phyloP scores from a whole-genome alignment of 495 filamentous ascomycete species.

The Lophium mytilinum region DNA sequence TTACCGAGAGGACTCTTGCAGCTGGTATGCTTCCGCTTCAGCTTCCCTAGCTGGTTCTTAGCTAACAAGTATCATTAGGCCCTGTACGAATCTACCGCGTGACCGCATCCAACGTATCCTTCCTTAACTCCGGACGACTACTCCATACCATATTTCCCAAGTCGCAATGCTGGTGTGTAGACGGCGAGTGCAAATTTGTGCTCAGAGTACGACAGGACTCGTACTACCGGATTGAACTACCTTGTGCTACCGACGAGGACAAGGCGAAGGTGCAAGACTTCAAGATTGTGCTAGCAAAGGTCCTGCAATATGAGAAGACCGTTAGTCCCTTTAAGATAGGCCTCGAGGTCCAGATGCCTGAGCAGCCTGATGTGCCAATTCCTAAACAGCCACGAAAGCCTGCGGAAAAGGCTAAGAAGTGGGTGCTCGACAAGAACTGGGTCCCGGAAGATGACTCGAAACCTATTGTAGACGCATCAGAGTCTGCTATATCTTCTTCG shows the following conservation, averaged over 20 bases:
- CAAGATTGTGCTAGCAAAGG: constrained; percentile 57
- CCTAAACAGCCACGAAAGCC: constrained; percentile 62
- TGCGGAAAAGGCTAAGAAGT: constrained; percentile 34
- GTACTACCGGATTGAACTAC: constrained; percentile 85
- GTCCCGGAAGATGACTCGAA: constrained; percentile 26
- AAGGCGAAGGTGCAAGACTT: constrained; percentile 51
- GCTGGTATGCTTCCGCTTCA: constrained; percentile 44
- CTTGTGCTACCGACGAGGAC: constrained; percentile 53
- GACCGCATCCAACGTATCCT: constrained; percentile 64
- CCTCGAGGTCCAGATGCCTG: constrained; percentile 69
- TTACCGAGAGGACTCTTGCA: constrained; percentile 73
- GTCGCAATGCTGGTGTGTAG: constrained; percentile 88
- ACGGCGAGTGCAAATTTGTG: constrained; percentile 74
- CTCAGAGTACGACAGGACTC: constrained; percentile 68
- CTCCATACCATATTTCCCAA: constrained; percentile 79
- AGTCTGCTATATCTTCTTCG: constrained; percentile 6
- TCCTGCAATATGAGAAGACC: constrained; percentile 79
- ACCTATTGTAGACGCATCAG: constrained; percentile 9
- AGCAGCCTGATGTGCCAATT: constrained; percentile 54
- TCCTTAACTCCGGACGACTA: constrained; percentile 72
- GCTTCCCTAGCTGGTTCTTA: background rate
- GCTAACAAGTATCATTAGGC: constrained; percentile 39
- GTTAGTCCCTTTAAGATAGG: constrained; percentile 73
- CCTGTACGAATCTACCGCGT: constrained; percentile 73
- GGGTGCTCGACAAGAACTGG: constrained; percentile 44